Conservation (phyloP, 352 stramenopile species). For the Phytopythium boreale region DNA sequence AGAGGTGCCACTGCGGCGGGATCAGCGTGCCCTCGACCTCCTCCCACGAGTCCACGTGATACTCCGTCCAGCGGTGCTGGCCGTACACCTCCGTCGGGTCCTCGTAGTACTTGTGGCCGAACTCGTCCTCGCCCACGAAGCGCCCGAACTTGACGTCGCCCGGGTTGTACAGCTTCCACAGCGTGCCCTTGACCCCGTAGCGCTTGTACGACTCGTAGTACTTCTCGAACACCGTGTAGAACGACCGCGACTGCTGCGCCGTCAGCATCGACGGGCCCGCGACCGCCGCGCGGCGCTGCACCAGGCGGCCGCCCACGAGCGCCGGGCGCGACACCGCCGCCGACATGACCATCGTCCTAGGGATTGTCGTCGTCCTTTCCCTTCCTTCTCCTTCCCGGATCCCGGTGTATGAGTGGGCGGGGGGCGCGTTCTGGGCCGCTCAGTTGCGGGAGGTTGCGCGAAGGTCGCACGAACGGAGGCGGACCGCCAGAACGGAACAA, state of each 20-base stretch:
- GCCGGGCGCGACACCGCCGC: conserved; percentile 23
- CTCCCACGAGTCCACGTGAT: conserved; percentile 69
- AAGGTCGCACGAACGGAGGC: conserved; percentile 5
- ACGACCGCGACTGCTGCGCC: conserved; percentile 53
- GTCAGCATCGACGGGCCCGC: neutral
- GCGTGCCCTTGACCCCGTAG: conserved; percentile 72
- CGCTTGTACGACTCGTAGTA: conserved; percentile 80
- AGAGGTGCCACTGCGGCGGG: conserved; percentile 81
- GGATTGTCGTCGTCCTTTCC: too few relatives aligned
- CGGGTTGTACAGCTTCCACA: conserved; percentile 89
- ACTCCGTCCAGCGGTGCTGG: conserved; percentile 86
- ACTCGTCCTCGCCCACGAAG: conserved; percentile 75
- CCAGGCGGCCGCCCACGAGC: conserved; percentile 33
- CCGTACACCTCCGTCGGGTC: conserved; percentile 71
- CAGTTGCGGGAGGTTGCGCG: neutral
- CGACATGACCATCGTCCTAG: conserved; percentile 18
- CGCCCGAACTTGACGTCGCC: conserved; percentile 88
- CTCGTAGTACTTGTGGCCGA: conserved; percentile 88
- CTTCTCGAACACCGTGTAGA: conserved; percentile 81
- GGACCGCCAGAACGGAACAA: neutral
- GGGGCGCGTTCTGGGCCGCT: neutral
- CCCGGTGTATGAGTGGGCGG: neutral
- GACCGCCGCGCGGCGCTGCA: conserved; percentile 12
- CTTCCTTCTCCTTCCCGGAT: neutral
- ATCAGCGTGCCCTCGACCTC: conserved; percentile 80